These are phyloP conservation scores for Coffea humblotiana DNA, from an alignment of 305 asterid species.

Conservation along the genomic window DNA sequence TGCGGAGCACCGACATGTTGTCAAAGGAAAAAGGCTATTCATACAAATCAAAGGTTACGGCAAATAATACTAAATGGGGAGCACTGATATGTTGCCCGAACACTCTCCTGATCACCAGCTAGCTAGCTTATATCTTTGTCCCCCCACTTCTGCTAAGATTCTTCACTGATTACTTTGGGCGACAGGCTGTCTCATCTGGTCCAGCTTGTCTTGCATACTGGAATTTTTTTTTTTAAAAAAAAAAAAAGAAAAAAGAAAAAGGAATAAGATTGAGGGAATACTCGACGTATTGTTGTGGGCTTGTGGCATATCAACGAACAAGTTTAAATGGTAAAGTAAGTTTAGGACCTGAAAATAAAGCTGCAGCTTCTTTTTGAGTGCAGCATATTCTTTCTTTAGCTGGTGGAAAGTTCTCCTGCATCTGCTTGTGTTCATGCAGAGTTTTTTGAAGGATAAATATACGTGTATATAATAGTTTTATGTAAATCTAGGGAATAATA, in stretches of 20 bases:
- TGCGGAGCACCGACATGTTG: too few relatives aligned
- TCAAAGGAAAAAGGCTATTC: too few relatives aligned
- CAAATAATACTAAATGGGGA: too few relatives aligned
- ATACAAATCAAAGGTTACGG: too few relatives aligned
- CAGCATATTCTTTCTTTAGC: conserved; percentile 65
- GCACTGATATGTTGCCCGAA: too few relatives aligned
- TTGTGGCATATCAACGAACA: background rate
- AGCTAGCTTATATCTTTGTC: background rate
- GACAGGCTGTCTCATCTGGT: conserved; percentile 54
- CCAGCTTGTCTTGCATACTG: conserved; percentile 72
- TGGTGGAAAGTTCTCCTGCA: conserved; percentile 69
- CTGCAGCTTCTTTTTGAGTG: conserved; percentile 72
- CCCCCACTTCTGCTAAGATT: background rate
- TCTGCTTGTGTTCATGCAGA: conserved; percentile 30
- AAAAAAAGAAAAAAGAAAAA: background rate
- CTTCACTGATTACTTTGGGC: conserved; percentile 44
- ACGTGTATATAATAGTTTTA: background rate
- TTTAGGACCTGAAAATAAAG: conserved; percentile 62
- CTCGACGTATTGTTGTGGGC: too few relatives aligned
- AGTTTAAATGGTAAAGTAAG: background rate
- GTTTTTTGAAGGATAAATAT: background rate
- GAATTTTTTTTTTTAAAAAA: background rate
- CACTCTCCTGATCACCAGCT: background rate
- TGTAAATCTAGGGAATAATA: background rate
- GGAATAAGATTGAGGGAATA: conserved; percentile 1